phyloP scores from a whole-genome alignment of 2,329 filamentous ascomycete species.

The Ramularia endophylla region DNA sequence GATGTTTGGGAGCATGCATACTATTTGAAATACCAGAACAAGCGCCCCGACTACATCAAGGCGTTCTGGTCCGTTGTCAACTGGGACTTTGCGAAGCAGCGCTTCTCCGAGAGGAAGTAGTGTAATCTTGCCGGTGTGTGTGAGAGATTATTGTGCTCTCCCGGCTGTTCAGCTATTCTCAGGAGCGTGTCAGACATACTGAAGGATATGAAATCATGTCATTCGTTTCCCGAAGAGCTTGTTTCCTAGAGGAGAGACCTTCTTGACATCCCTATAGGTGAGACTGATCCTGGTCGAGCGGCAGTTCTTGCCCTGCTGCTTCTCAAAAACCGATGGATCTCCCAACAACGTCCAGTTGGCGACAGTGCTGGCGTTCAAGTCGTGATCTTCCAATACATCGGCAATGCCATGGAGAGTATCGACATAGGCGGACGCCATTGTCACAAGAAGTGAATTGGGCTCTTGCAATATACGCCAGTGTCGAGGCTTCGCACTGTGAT shows the following conservation, averaged over 20 bases:
- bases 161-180: too few species aligned
- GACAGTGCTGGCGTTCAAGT: slow-evolving; percentile 52
- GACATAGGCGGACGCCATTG: slow-evolving; percentile 61
- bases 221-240: slow-evolving; percentile 52
- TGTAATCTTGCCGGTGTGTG: too few species aligned
- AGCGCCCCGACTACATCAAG: slow-evolving; percentile 67
- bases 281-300: slow-evolving; percentile 63
- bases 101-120: slow-evolving; percentile 16
- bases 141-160: too few species aligned
- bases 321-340: slow-evolving; percentile 36
- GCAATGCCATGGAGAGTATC: slow-evolving; percentile 70
- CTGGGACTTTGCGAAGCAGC: slow-evolving; percentile 49
- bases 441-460: slow-evolving; percentile 71
- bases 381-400: slow-evolving; percentile 57
- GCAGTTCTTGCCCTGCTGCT: slow-evolving; percentile 48
- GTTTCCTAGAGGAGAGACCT: slow-evolving; percentile 66
- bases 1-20: slow-evolving; percentile 97
- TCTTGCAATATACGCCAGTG: slow-evolving; percentile 68
- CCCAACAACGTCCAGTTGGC: slow-evolving; percentile 67
- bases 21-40: slow-evolving; percentile 76
- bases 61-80: slow-evolving; percentile 76
- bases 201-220: too few species aligned
- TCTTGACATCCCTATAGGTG: slow-evolving; percentile 82
- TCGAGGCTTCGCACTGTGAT: slow-evolving; percentile 38
- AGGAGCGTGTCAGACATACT: too few species aligned